Evolutionary conservation across 2,329 filamentous ascomycete genomes (phyloP).

Genomic region (Talaromyces sp.): DNA sequence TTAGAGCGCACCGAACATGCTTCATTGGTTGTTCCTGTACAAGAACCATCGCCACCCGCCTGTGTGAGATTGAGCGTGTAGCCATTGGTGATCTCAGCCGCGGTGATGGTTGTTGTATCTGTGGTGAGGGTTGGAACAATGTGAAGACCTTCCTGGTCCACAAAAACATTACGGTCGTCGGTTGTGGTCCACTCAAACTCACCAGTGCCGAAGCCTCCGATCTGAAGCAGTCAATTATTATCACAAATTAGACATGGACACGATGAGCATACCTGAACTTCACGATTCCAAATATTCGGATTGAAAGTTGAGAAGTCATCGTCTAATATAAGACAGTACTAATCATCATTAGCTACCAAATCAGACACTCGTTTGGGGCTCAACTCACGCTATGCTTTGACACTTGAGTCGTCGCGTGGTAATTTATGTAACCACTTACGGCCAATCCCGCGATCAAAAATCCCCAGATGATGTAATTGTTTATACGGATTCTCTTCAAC

Average conservation of each 20-base stretch:
- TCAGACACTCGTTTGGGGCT: background rate
- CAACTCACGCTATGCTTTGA: conserved; percentile 20
- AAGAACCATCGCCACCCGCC: conserved; percentile 35
- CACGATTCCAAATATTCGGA: conserved; percentile 48
- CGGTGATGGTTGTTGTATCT: conserved; percentile 30
- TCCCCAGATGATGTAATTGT: conserved; percentile 16
- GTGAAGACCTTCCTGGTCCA: conserved; percentile 50
- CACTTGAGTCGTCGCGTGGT: conserved; percentile 25
- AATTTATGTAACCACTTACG: conserved; percentile 35
- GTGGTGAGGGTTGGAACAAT: conserved; percentile 54
- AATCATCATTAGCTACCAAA: background rate
- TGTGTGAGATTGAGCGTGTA: conserved; percentile 42
- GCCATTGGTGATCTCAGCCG: conserved; percentile 26
- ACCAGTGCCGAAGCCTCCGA: conserved; percentile 48
- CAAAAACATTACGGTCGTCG: conserved; percentile 48
- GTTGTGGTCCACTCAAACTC: conserved; percentile 56
- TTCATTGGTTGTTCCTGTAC: conserved; percentile 37
- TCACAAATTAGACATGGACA: conserved; percentile 18
- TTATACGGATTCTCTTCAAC: conserved; percentile 14
- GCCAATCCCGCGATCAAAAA: conserved; percentile 22
- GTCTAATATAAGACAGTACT: conserved; percentile 53
- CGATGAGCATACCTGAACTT: conserved; percentile 42
- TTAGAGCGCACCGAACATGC: conserved; percentile 46
- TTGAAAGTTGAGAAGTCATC: conserved; percentile 51
- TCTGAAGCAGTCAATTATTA: conserved; percentile 31